Percentiles rank a stretch among this genome's conserved stretches.
Conservation (phyloP, 345 rosid species). For the Murraya paniculata region DNA sequence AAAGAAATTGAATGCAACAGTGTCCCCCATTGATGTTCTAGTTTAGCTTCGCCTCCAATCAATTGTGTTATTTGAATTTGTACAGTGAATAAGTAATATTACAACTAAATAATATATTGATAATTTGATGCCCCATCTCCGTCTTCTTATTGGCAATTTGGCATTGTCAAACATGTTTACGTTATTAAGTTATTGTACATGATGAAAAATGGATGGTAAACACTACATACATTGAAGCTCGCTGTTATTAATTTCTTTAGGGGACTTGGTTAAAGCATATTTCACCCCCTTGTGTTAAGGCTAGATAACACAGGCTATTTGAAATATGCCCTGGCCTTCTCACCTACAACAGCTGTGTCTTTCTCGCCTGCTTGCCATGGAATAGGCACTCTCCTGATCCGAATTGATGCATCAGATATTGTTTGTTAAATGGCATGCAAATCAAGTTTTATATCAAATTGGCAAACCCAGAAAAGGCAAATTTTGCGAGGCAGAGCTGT, state of each 20-base stretch:
- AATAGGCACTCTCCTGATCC: slow-evolving; percentile 65
- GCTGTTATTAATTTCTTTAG: no score
- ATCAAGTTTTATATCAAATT: no score
- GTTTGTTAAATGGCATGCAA: no score
- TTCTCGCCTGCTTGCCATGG: slow-evolving; percentile 33
- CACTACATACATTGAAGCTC: neutral
- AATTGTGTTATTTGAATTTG: neutral
- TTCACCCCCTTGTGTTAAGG: no score
- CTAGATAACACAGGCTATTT: slow-evolving; percentile 4
- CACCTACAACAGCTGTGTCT: slow-evolving; percentile 42
- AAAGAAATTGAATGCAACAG: neutral
- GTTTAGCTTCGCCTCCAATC: neutral
- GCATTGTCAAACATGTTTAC: neutral
- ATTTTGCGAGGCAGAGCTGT: slow-evolving; percentile 8
- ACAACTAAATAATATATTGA: neutral
- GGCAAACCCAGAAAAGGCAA: neutral
- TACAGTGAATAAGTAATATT: neutral
- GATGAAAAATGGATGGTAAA: neutral
- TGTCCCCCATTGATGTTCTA: neutral
- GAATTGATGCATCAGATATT: neutral
- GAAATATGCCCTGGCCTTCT: slow-evolving; percentile 59
- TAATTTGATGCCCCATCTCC: neutral
- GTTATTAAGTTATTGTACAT: neutral
- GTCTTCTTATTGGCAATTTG: neutral
- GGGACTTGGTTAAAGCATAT: no score